Evolutionary conservation across 2,329 filamentous ascomycete genomes (phyloP), one percentile per base, ranked within the genome.

Genomic region (Sporothrix humicola): DNA sequence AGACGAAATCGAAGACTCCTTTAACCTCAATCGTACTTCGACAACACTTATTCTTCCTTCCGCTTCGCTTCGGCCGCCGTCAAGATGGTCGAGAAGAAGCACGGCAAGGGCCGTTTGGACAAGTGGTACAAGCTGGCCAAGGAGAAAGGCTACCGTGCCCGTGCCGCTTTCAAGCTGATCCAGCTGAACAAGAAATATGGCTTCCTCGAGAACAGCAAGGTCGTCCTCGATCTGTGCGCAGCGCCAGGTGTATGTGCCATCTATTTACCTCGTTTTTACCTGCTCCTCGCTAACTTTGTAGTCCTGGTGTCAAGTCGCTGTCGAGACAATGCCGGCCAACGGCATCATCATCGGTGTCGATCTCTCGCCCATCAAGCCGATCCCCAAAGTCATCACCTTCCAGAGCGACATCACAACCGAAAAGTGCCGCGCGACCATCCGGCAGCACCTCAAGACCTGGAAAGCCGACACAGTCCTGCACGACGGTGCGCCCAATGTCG

Each of bases 121-220:
- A 98, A 98, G 84, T 98, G 95, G 93, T 99, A 98, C 85, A 95
- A 95, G 82, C 91, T 98, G 79, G 96, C 96, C 75, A 99, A 99
- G 84, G 96, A 99, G 82, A 98, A 98, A 83, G 96, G 96, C 76
- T 99, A 98, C 81, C 89, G 96, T 79, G 95, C 96, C 75, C 90
- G 96, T 88, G 95, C 96, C 78, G 95, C 96, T 73, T 98, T 98
- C 88, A 99, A 99, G 85, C 85, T 99, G 78, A 95, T 99, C 78
- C 95, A 99, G 82, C 86, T 99, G 79, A 99, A 99, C 86, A 98
- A 98, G 85, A 98, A 98, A 82, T 99, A 97, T 92, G 93, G 94
- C 78, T 99, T 99, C 83, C 86, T 99, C 78, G 94, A 98, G 83
- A 95, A 97, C 87, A 97, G 94, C 84, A 97, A 93, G 86, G 96